phyloP scores from a whole-genome alignment of 345 rosid species.

The Citrus mangshanensis region DNA sequence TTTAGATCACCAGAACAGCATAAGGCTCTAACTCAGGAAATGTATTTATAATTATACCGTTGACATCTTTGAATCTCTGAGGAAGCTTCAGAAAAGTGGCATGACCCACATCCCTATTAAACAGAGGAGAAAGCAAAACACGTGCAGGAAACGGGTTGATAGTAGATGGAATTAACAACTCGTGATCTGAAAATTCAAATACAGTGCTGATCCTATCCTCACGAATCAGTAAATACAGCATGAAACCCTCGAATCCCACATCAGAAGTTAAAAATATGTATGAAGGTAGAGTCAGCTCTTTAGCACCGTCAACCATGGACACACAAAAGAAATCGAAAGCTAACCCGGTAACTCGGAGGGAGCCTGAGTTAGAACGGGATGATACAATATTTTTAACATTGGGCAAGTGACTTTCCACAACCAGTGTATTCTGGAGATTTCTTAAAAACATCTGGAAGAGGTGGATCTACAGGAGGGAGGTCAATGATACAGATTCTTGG shows the following conservation, averaged over 20 bases:
- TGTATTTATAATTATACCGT: constrained; percentile 44
- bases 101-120: constrained; percentile 34
- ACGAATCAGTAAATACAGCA: constrained; percentile 32
- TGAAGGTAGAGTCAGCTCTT: constrained; percentile 44
- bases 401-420: constrained; percentile 17
- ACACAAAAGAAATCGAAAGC: constrained; percentile 46
- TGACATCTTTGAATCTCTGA: constrained; percentile 30
- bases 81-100: constrained; percentile 31
- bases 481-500: constrained; percentile 31
- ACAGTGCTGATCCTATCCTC: constrained; percentile 15
- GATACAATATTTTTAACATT: constrained; percentile 13
- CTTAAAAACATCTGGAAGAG: constrained; percentile 11
- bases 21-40: constrained; percentile 34
- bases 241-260: constrained; percentile 36
- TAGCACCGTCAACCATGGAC: constrained; percentile 36
- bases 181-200: constrained; percentile 23
- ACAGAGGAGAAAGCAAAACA: constrained; percentile 35
- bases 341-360: constrained; percentile 34
- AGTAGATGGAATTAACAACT: constrained; percentile 27
- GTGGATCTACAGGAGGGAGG: constrained; percentile 29
- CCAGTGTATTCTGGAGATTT: constrained; percentile 20
- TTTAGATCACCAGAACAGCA: constrained; percentile 19
- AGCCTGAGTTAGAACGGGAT: constrained; percentile 15
- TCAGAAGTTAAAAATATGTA: constrained; percentile 38
- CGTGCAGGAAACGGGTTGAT: background rate